Evolutionary conservation across 495 filamentous ascomycete species (phyloP).

Genomic region (Aspergillus heteromorphus): DNA sequence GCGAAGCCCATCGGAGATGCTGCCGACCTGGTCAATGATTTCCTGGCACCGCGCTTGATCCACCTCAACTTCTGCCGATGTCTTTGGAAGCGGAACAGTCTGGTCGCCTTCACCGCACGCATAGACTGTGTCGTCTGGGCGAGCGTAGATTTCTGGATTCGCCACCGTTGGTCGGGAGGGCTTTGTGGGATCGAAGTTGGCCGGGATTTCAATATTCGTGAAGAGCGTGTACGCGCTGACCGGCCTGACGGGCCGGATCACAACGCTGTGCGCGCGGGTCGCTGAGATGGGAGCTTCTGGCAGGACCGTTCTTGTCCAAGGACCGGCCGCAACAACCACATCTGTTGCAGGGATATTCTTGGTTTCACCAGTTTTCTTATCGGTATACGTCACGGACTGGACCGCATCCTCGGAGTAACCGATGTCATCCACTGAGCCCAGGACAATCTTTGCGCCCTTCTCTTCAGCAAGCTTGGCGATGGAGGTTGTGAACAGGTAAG

Average conservation of each 20-base stretch:
- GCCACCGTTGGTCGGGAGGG: slow-evolving; percentile 54
- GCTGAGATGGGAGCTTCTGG: slow-evolving; percentile 74
- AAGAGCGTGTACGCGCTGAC: slow-evolving; percentile 87
- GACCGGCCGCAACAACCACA: slow-evolving; percentile 78
- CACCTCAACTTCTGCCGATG: slow-evolving; percentile 70
- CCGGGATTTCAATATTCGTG: slow-evolving; percentile 77
- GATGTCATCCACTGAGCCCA: slow-evolving; percentile 62
- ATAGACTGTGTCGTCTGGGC: slow-evolving; percentile 85
- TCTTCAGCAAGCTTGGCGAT: slow-evolving; percentile 77
- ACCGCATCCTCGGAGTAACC: slow-evolving; percentile 50
- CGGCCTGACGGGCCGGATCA: slow-evolving; percentile 65
- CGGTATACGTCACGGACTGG: slow-evolving; percentile 67
- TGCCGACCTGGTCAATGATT: slow-evolving; percentile 72
- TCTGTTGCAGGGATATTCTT: slow-evolving; percentile 70
- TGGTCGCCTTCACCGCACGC: slow-evolving; percentile 89
- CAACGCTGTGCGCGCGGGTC: slow-evolving; percentile 84
- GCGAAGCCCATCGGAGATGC: slow-evolving; percentile 69
- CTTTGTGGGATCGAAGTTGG: slow-evolving; percentile 47
- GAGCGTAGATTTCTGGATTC: slow-evolving; percentile 88
- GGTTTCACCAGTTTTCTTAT: slow-evolving; percentile 52
- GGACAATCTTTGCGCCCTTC: slow-evolving; percentile 64
- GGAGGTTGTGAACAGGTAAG: slow-evolving; percentile 82
- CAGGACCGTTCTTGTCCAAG: slow-evolving; percentile 75
- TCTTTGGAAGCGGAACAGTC: slow-evolving; percentile 65
- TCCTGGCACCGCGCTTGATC: slow-evolving; percentile 80